These are phyloP conservation scores for Trichoderma gamsii DNA, from an alignment of 495 filamentous ascomycete genomes.

Conservation along the genomic window DNA sequence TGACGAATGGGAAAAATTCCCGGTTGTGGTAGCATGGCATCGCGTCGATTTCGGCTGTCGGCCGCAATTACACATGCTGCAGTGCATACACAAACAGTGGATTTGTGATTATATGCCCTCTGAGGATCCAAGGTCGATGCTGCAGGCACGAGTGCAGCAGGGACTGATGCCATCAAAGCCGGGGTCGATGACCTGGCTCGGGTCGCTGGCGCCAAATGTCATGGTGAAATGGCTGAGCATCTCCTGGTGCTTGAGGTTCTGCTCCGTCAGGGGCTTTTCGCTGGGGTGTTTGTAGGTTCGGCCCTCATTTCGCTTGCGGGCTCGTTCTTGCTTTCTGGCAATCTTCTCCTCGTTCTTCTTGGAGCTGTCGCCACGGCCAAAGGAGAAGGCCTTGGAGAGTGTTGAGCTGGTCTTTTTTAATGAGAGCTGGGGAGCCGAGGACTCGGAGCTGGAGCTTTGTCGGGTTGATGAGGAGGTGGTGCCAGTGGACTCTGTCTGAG, in stretches of 20 bases:
- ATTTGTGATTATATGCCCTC: neutral
- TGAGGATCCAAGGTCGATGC: neutral
- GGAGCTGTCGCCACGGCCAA: neutral
- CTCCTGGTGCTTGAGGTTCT: constrained; percentile 24
- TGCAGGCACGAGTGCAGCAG: constrained; percentile 11
- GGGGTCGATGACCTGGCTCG: constrained; percentile 3
- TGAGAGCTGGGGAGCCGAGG: neutral
- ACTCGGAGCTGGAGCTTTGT: constrained; percentile 12
- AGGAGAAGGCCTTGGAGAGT: neutral
- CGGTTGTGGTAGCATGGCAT: constrained; percentile 3
- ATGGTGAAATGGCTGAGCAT: constrained; percentile 22
- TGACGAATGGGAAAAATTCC: constrained; percentile 2
- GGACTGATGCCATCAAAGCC: constrained; percentile 7
- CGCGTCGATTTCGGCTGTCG: constrained; percentile 1
- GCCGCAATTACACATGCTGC: neutral
- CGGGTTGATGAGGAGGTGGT: neutral
- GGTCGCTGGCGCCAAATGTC: constrained; percentile 19
- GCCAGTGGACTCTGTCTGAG: constrained; percentile 5
- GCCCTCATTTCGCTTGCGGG: constrained; percentile 11
- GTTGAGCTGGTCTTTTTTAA: neutral
- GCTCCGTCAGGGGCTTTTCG: constrained; percentile 19
- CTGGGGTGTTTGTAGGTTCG: constrained; percentile 13
- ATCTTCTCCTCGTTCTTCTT: constrained; percentile 15
- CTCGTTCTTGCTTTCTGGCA: neutral
- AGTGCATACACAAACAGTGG: neutral